Conservation (phyloP, 768 basidiomycete species). For the Daedalea quercina region DNA sequence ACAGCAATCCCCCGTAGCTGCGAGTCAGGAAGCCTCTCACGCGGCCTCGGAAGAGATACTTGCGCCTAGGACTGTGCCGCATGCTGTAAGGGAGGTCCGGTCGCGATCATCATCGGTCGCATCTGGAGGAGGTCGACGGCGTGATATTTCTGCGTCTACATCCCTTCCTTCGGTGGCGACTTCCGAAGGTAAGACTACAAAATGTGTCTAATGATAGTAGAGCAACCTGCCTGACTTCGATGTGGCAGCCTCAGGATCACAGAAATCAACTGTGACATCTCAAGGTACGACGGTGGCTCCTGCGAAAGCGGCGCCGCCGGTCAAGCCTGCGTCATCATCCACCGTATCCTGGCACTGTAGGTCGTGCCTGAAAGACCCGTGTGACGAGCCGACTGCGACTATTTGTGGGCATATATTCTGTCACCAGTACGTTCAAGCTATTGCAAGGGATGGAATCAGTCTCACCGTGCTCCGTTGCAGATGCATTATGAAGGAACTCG, state of each 20-base stretch:
- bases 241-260: too few relatives aligned
- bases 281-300: background rate
- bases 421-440: conserved; percentile 10
- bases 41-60: background rate
- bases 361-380: conserved; percentile 18
- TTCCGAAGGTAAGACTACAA: background rate
- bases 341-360: conserved; percentile 18
- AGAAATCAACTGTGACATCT: background rate
- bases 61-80: background rate
- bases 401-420: conserved; percentile 26
- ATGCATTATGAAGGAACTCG: conserved; percentile 17
- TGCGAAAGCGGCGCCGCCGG: conserved; percentile 6
- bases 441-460: background rate
- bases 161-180: background rate
- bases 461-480: conserved; percentile 6
- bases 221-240: too few relatives aligned
- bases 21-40: background rate
- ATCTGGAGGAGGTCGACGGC: background rate
- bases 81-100: background rate
- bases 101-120: background rate
- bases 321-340: background rate
- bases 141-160: background rate
- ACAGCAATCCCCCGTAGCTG: background rate
- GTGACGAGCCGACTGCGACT: conserved; percentile 18
- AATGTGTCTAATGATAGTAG: too few relatives aligned